Evolutionary conservation across 345 rosid species (phyloP).

Genomic region (Brassica napus): Da-Ae NC_063445.1:27504001-27504500

Average conservation of each 20-base stretch:
- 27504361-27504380: background rate
- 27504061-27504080: constrained; percentile 70
- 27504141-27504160: constrained; percentile 75
- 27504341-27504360: constrained; percentile 8
- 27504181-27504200: background rate
- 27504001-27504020: constrained; percentile 63
- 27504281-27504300: constrained; percentile 65
- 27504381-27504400: background rate
- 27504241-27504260: constrained; percentile 88
- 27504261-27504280: constrained; percentile 80
- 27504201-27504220: constrained; percentile 10
- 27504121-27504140: constrained; percentile 82
- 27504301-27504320: constrained; percentile 73
- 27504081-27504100: constrained; percentile 68
- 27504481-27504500: no score
- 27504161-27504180: background rate
- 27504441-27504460: no score
- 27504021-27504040: constrained; percentile 67
- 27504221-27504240: constrained; percentile 40
- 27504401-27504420: background rate
- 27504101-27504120: constrained; percentile 78
- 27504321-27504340: constrained; percentile 60
- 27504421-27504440: no score
- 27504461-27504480: no score
- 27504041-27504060: constrained; percentile 61